Evolutionary conservation across 2,329 filamentous ascomycete genomes (phyloP).

Genomic region (Orbilia blumenaviensis): DNA sequence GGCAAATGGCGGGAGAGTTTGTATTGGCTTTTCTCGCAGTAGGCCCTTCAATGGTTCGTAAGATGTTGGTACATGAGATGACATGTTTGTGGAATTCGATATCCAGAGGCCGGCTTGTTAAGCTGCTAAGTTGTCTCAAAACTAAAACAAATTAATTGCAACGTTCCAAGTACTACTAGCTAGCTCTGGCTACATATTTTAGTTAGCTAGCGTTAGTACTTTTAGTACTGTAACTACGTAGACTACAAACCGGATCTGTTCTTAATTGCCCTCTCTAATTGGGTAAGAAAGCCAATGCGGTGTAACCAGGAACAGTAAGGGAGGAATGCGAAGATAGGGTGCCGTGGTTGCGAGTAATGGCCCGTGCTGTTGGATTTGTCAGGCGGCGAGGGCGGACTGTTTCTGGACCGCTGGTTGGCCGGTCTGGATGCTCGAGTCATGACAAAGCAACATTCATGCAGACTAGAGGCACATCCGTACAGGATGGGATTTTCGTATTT

Average conservation of each 20-base stretch:
- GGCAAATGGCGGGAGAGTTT: background rate
- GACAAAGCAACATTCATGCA: constrained; percentile 34
- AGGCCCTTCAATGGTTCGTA: background rate
- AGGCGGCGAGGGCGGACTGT: constrained; percentile 10
- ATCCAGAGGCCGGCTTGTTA: no score
- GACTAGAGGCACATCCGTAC: background rate
- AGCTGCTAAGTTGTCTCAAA: no score
- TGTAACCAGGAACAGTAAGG: background rate
- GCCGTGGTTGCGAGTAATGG: background rate
- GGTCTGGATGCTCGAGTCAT: constrained; percentile 40
- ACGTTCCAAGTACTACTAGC: no score
- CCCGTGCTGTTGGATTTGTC: constrained; percentile 41
- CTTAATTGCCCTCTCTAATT: no score
- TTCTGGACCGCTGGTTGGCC: constrained; percentile 26
- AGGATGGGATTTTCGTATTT: background rate
- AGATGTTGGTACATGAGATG: background rate
- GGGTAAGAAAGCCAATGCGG: constrained; percentile 1
- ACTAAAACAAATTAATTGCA: no score
- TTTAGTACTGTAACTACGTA: no score
- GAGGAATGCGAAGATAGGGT: background rate
- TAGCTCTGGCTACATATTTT: no score
- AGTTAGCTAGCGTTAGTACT: no score
- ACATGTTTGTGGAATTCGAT: no score
- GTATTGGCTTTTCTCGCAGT: background rate
- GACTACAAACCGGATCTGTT: no score